Evolutionary conservation across 805 yeast species (phyloP).

Genomic region (Wickerhamomyces pijperi): DNA sequence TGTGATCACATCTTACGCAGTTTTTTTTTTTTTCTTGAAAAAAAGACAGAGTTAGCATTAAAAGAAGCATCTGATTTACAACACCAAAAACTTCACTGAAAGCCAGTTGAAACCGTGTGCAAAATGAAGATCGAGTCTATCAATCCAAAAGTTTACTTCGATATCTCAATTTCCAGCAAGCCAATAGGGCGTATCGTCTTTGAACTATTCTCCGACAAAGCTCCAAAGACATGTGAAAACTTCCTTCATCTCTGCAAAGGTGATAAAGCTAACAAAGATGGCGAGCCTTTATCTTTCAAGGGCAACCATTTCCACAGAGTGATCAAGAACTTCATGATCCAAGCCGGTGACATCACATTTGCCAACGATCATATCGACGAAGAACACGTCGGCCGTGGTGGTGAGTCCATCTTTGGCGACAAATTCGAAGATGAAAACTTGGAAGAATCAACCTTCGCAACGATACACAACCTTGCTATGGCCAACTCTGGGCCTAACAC

Average conservation of each 20-base stretch:
- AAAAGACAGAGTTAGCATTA: no score
- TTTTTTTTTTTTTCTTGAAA: no score
- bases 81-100: no score
- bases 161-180: conserved; percentile 32
- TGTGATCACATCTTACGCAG: no score
- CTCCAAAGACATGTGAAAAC: conserved; percentile 47
- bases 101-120: no score
- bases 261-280: conserved; percentile 16
- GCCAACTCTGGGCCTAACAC: conserved; percentile 45
- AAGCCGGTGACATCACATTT: conserved; percentile 48
- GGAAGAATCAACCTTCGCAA: conserved; percentile 22
- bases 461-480: conserved; percentile 48
- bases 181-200: conserved; percentile 50
- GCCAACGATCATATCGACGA: conserved; percentile 22
- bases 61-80: no score
- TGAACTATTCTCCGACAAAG: conserved; percentile 34
- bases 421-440: conserved; percentile 50
- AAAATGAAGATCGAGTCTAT: conserved; percentile 6
- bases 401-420: conserved; percentile 32
- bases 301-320: conserved; percentile 48
- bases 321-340: conserved; percentile 59
- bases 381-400: conserved; percentile 28
- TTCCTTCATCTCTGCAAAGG: conserved; percentile 36
- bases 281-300: conserved; percentile 24
- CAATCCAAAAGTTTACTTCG: conserved; percentile 29